These are phyloP conservation scores for Botryotinia globosa DNA, from an alignment of 2,329 filamentous ascomycete genomes.

Conservation along the genomic window DNA sequence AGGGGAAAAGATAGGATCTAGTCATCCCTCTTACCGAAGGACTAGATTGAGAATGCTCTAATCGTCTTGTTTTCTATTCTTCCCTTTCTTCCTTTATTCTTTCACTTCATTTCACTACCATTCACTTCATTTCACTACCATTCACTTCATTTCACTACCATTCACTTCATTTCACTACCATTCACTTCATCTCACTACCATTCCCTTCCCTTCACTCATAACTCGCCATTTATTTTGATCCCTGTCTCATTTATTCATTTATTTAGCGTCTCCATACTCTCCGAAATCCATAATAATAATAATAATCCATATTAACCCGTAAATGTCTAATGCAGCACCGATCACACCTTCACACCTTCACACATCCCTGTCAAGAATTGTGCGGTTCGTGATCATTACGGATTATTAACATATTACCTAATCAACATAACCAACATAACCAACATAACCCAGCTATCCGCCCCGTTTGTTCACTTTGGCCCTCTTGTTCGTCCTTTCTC, in stretches of 20 bases:
- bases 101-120: too few species aligned
- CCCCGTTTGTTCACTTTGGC: slow-evolving; percentile 16
- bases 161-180: too few species aligned
- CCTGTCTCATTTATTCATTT: background rate
- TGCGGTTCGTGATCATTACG: background rate
- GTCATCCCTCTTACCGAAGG: background rate
- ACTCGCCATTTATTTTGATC: background rate
- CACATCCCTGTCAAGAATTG: background rate
- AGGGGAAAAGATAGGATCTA: background rate
- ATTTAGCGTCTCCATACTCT: slow-evolving; percentile 5
- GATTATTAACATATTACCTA: too few species aligned
- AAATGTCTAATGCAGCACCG: slow-evolving; percentile 6
- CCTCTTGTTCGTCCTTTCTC: slow-evolving; percentile 19
- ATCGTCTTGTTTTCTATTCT: too few species aligned
- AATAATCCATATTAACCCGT: background rate
- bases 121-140: too few species aligned
- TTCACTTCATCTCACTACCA: too few species aligned
- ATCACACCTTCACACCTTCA: slow-evolving; percentile 8
- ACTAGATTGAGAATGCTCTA: too few species aligned
- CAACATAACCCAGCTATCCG: slow-evolving; percentile 13
- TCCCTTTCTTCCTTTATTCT: too few species aligned
- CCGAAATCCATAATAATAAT: background rate
- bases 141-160: too few species aligned
- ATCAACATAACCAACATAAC: background rate
- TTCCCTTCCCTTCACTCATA: too few species aligned